Evolutionary conservation across 805 yeast species (phyloP).

Genomic region (Ogataea salicorniae): DNA sequence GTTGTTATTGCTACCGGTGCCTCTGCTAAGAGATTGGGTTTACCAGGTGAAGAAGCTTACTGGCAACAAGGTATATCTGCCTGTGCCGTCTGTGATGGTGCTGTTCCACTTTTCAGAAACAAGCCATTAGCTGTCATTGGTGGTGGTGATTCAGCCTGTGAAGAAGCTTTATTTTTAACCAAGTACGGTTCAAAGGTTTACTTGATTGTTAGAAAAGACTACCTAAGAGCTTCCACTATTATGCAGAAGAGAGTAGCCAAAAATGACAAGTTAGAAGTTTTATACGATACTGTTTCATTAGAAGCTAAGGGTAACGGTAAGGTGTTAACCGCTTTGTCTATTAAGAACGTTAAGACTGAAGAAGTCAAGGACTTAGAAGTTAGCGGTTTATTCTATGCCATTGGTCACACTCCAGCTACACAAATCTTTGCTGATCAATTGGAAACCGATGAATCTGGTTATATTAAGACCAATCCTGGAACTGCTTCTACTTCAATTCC

Average conservation of each 20-base stretch:
- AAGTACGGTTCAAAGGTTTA: slow-evolving; percentile 96
- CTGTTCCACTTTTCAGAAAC: slow-evolving; percentile 97
- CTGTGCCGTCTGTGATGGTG: slow-evolving; percentile 99
- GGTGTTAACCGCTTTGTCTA: slow-evolving; percentile 56
- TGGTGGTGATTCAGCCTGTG: slow-evolving; percentile 99
- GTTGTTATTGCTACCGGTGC: slow-evolving; percentile 97
- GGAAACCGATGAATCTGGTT: slow-evolving; percentile 83
- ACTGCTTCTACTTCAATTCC: slow-evolving; percentile 76
- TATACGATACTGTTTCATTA: slow-evolving; percentile 77
- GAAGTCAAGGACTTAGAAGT: slow-evolving; percentile 66
- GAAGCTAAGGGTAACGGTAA: slow-evolving; percentile 96
- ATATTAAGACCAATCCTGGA: slow-evolving; percentile 87
- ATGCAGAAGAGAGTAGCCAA: slow-evolving; percentile 90
- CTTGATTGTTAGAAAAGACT: slow-evolving; percentile 90
- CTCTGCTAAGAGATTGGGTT: slow-evolving; percentile 86
- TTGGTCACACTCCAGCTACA: slow-evolving; percentile 97
- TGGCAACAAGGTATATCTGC: slow-evolving; percentile 99
- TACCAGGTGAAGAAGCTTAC: slow-evolving; percentile 96
- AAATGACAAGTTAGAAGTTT: slow-evolving; percentile 85
- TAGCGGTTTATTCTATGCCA: slow-evolving; percentile 94
- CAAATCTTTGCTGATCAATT: slow-evolving; percentile 69
- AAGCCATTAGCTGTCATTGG: slow-evolving; percentile 97
- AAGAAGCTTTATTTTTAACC: slow-evolving; percentile 95
- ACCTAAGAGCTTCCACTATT: slow-evolving; percentile 88
- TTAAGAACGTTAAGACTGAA: slow-evolving; percentile 69